phyloP scores from a whole-genome alignment of 768 basidiomycete species.

The Sutorius australiensis region DNA sequence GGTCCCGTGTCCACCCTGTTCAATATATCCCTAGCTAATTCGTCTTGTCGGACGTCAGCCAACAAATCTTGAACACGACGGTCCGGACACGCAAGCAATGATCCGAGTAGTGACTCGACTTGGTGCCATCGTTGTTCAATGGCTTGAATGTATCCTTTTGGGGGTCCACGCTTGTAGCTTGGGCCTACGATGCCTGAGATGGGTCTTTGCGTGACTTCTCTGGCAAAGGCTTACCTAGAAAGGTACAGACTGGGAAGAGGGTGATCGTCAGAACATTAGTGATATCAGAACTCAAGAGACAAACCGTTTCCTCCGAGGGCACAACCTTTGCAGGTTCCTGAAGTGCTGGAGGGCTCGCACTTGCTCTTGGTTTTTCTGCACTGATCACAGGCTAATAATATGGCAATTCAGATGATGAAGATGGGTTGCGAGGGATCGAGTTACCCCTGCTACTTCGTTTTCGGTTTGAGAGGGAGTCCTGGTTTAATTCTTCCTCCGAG shows the following conservation, averaged over 20 bases:
- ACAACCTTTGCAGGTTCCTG: constrained; percentile 62
- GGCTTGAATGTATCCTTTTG: constrained; percentile 90
- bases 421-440: constrained; percentile 1
- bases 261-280: constrained; percentile 12
- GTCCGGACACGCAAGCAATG: constrained; percentile 70
- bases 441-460: constrained; percentile 66
- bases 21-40: constrained; percentile 73
- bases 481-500: constrained; percentile 52
- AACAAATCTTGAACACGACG: constrained; percentile 59
- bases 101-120: constrained; percentile 85
- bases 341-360: constrained; percentile 57
- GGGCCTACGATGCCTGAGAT: constrained; percentile 45
- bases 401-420: constrained; percentile 12
- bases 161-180: constrained; percentile 79
- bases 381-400: constrained; percentile 70
- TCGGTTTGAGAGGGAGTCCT: constrained; percentile 41
- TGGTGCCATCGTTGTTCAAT: constrained; percentile 91
- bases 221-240: constrained; percentile 42
- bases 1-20: constrained; percentile 75
- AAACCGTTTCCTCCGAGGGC: constrained; percentile 51
- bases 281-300: constrained; percentile 13
- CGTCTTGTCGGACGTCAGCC: constrained; percentile 63
- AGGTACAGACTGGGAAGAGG: constrained; percentile 54
- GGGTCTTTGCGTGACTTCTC: background rate
- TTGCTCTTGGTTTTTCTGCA: constrained; percentile 88